Conservation (phyloP, 148 eudicot genomes). For the Fallopia convolvulus region DNA sequence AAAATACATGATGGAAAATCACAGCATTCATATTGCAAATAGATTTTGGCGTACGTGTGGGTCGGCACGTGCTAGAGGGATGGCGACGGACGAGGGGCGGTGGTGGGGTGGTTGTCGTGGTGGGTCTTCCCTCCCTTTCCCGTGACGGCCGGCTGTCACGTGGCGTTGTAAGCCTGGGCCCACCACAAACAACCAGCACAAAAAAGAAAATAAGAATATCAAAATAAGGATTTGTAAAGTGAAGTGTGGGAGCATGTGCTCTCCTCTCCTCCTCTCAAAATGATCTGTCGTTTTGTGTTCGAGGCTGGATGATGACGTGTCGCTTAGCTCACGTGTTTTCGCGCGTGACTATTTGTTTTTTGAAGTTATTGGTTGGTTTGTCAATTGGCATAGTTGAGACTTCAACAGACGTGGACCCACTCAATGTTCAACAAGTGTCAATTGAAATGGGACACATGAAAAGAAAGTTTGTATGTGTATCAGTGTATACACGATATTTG, state of each 20-base stretch:
- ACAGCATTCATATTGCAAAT: neutral
- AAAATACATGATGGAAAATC: neutral
- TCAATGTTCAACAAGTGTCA: neutral
- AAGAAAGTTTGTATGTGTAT: neutral
- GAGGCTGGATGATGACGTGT: neutral
- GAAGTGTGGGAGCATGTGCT: constrained; percentile 1
- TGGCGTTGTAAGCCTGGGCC: neutral
- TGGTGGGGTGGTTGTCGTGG: constrained; percentile 12
- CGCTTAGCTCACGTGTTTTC: constrained; percentile 1
- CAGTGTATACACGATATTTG: neutral
- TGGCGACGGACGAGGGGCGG: neutral
- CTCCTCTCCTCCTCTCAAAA: neutral
- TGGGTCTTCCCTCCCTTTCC: constrained; percentile 9
- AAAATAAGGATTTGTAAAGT: neutral
- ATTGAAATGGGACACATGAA: neutral
- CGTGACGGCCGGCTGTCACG: constrained; percentile 12
- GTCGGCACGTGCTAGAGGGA: constrained; percentile 9
- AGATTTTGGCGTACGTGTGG: constrained; percentile 10
- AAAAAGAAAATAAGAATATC: neutral
- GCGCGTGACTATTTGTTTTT: neutral
- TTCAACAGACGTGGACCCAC: neutral
- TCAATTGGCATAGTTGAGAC: neutral
- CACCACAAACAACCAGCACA: constrained; percentile 12
- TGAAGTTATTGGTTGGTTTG: neutral
- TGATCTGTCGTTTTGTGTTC: constrained; percentile 3